phyloP scores from a whole-genome alignment of 345 rosid genomes.

The Aethionema arabicum region DNA sequence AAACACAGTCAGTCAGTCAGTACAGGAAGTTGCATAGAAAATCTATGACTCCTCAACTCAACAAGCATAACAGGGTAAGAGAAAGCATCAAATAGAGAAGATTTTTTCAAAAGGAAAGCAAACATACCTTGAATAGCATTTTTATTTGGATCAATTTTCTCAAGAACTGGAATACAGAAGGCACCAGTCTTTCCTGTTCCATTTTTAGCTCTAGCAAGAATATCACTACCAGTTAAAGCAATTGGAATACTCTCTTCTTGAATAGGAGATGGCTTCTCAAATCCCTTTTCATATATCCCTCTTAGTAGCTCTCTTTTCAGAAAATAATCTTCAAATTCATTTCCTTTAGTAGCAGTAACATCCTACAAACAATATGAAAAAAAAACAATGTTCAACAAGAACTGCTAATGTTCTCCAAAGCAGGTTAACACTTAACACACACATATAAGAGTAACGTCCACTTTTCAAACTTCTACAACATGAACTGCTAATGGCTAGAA shows the following conservation, averaged over 20 bases:
- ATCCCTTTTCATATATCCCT: slow-evolving; percentile 99
- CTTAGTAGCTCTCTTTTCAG: slow-evolving; percentile 89
- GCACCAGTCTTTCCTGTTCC: slow-evolving; percentile 99
- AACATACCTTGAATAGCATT: slow-evolving; percentile 90
- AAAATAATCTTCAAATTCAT: slow-evolving; percentile 98
- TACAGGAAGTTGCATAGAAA: slow-evolving; percentile 8
- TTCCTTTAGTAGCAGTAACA: slow-evolving; percentile 98
- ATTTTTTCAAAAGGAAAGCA: not conserved
- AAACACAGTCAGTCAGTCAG: not conserved
- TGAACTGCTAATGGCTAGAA: slow-evolving; percentile 43
- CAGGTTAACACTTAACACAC: too few species aligned
- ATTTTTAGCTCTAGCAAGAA: slow-evolving; percentile 99
- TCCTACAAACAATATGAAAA: slow-evolving; percentile 55
- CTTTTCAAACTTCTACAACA: slow-evolving; percentile 31
- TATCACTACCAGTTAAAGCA: slow-evolving; percentile 98
- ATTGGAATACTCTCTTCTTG: slow-evolving; percentile 99
- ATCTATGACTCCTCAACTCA: not conserved
- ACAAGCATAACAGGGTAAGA: not conserved
- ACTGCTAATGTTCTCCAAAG: too few species aligned
- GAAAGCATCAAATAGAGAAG: slow-evolving; percentile 5
- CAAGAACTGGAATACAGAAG: slow-evolving; percentile 94
- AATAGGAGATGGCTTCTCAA: slow-evolving; percentile 98
- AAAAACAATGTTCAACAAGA: slow-evolving; percentile 36
- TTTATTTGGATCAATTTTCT: slow-evolving; percentile 91
- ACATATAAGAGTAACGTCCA: not conserved